Evolutionary conservation across 305 asterid species (phyloP).

Genomic region (Euphrasia arctica): DNA sequence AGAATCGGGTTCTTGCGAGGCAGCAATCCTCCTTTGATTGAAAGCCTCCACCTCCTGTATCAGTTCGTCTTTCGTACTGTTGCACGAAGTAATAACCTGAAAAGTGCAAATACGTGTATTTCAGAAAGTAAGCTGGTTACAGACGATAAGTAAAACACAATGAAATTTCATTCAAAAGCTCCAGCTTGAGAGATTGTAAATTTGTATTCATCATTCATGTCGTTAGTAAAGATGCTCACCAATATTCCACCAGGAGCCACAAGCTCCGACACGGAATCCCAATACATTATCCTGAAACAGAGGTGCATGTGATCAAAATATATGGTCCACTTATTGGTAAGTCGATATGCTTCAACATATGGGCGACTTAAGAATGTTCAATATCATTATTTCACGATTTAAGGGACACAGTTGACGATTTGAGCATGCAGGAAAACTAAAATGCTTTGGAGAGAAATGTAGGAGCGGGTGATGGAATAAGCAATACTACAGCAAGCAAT

Average conservation of each 20-base stretch:
- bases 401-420: neutral
- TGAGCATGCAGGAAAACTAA: conserved; percentile 13
- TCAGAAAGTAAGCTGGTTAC: conserved; percentile 2
- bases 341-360: conserved; percentile 17
- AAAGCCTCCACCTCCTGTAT: conserved; percentile 80
- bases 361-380: neutral
- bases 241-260: conserved; percentile 84
- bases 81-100: conserved; percentile 93
- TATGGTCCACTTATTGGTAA: conserved; percentile 12
- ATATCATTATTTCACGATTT: conserved; percentile 1
- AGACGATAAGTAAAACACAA: neutral
- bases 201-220: neutral
- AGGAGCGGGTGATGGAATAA: neutral
- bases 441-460: neutral
- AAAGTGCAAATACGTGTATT: conserved; percentile 10
- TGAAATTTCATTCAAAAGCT: neutral
- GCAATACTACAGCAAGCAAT: conserved; percentile 19
- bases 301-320: conserved; percentile 20
- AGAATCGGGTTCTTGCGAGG: conserved; percentile 43
- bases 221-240: conserved; percentile 49
- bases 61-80: conserved; percentile 88
- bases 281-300: conserved; percentile 78
- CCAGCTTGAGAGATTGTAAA: conserved; percentile 1
- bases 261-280: conserved; percentile 80
- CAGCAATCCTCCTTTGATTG: conserved; percentile 57